Evolutionary conservation across 2,329 filamentous ascomycete species (phyloP), one percentile per base, ranked within the genome.

Genomic region (Pleurostoma richardsiae): DNA sequence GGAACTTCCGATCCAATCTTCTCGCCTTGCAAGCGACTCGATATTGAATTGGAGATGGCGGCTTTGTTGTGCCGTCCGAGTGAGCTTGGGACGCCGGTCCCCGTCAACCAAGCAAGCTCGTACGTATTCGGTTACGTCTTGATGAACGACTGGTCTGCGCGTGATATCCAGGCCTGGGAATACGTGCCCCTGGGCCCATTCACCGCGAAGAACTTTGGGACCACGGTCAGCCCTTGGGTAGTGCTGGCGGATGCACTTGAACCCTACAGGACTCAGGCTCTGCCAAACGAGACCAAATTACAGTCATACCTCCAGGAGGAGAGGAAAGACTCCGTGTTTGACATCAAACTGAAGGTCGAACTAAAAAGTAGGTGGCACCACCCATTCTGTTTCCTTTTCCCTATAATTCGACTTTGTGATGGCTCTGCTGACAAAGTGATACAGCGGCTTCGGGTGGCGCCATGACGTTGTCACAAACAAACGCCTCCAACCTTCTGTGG

Each of bases 21-120:
- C 3, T 73, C 80, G 0, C 82, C 80, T 52, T 79, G 77, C 54
- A 79, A 62, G 51, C 61, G 77, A 57, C 72, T 94, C 0, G 88
- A 94, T 56, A 81, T 90, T 40, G 88, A 94, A 63, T 72, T 94
- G 3, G 88, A 94, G 61, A 70, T 94, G 31, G 88, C 85, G 3
- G 85, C 83, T 48, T 90, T 92, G 55, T 71, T 92, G n/a, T 85
- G 82, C 63, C 80, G 72, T 39, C 71, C 75, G 8, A 90, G 88
- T 50, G 62, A 74, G 1, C 69, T 90, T 48, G 88, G 88, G 19
- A 70, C 77, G 42, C 82, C 85, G 0, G 73, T 92, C 2, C 67
- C 74, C 0, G 78, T 92, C 11, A 67, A 74, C 4, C 69, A 86
- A n/a, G 88, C 88, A 0, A 81, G 84, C 33, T 76, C 88, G 29